A percentile compares a stretch with the other conserved stretches of the same genome.
Conservation (phyloP, 2,329 filamentous ascomycete species). For the Chrysosporium keratinophilum region DNA sequence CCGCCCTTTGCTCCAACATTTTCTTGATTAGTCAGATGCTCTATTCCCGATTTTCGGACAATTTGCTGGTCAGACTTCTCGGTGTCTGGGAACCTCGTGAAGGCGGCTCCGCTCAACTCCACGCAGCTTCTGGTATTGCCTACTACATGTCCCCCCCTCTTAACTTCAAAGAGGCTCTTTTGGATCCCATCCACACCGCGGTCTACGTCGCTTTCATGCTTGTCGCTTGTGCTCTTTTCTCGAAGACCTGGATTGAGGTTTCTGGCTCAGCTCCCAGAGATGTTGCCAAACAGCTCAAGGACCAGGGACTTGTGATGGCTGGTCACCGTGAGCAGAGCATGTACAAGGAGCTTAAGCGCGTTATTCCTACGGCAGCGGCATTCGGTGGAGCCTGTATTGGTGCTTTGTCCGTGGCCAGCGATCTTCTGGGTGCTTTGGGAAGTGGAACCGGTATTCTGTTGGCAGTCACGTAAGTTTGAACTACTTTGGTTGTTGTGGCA, state of each 20-base stretch:
- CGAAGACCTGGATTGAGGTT: conserved; percentile 99
- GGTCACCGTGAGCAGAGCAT: conserved; percentile 99
- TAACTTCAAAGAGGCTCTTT: conserved; percentile 92
- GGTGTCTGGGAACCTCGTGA: conserved; percentile 98
- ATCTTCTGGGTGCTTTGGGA: conserved; percentile 89
- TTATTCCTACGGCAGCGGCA: conserved; percentile 94
- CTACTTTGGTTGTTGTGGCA: neutral
- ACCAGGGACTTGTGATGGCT: conserved; percentile 98
- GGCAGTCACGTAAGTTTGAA: conserved; percentile 78
- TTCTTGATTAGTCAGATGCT: conserved; percentile 99
- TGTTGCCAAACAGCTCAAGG: conserved; percentile 99
- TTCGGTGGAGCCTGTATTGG: conserved; percentile 99
- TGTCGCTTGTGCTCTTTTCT: conserved; percentile 93
- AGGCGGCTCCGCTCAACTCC: conserved; percentile 79
- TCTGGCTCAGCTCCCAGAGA: conserved; percentile 95
- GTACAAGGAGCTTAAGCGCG: conserved; percentile 99
- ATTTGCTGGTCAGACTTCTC: conserved; percentile 92
- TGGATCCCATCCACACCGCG: conserved; percentile 92
- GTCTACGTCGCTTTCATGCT: conserved; percentile 98
- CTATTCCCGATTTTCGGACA: conserved; percentile 97
- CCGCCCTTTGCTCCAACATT: conserved; percentile 94
- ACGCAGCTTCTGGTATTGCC: conserved; percentile 82
- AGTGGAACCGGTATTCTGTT: conserved; percentile 96
- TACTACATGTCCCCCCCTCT: conserved; percentile 99
- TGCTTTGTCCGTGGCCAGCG: conserved; percentile 87